Evolutionary conservation across 1,284 basidiomycete genomes (phyloP).

Genomic region (Grifola frondosa): DNA sequence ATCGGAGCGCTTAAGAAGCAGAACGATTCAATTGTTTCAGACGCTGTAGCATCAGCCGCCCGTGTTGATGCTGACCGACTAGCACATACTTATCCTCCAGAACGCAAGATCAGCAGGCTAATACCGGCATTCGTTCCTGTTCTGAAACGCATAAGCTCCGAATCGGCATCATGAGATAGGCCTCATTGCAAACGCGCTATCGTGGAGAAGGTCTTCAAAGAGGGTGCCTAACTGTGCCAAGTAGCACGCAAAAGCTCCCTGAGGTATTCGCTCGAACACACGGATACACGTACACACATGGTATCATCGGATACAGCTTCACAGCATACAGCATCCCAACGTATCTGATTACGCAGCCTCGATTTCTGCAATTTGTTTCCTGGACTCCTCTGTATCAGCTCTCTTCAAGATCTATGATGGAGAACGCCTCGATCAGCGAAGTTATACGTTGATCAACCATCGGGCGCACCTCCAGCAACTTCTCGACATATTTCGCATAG

Average conservation of each 20-base stretch:
- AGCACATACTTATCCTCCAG: too few relatives aligned
- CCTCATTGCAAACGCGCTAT: too few relatives aligned
- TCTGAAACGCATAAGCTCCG: too few relatives aligned
- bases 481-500: conserved; percentile 68
- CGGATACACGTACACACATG: background rate
- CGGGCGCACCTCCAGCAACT: conserved; percentile 63
- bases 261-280: background rate
- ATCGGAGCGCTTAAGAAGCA: conserved; percentile 19
- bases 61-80: conserved; percentile 1
- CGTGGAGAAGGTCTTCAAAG: too few relatives aligned
- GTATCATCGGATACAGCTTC: background rate
- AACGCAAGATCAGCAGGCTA: too few relatives aligned
- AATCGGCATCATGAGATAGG: too few relatives aligned
- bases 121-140: too few relatives aligned
- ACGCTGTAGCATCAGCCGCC: conserved; percentile 11
- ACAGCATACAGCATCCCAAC: background rate
- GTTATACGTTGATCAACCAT: too few relatives aligned
- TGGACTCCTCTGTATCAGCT: conserved; percentile 50
- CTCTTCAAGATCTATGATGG: conserved; percentile 57
- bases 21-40: conserved; percentile 7
- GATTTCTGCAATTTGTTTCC: conserved; percentile 61
- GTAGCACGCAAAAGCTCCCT: too few relatives aligned
- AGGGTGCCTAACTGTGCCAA: too few relatives aligned
- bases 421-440: too few relatives aligned
- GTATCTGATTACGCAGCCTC: conserved; percentile 52